Conservation (phyloP, 73 alveolate genomes). For the Stentor coeruleus region DNA sequence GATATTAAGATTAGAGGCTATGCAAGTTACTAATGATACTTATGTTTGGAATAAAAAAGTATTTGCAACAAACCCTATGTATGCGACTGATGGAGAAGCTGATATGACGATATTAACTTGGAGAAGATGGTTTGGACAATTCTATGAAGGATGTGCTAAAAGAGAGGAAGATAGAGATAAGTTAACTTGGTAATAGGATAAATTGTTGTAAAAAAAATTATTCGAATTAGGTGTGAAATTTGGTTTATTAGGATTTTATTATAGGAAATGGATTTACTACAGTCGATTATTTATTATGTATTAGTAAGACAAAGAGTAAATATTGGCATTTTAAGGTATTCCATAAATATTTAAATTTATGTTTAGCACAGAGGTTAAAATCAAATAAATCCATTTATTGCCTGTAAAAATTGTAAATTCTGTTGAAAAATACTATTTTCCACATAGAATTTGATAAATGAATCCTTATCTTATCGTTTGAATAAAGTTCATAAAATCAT, state of each 20-base stretch:
- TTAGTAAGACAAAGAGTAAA: not conserved
- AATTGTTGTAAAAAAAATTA: too few relatives aligned
- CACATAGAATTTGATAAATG: too few relatives aligned
- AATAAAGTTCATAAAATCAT: too few relatives aligned
- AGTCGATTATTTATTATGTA: too few relatives aligned
- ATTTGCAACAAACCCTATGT: conserved; percentile 35
- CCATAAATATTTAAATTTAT: not conserved
- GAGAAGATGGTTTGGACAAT: conserved; percentile 56
- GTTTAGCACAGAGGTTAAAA: not conserved
- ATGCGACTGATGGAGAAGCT: conserved; percentile 40
- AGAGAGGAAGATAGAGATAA: conserved; percentile 32
- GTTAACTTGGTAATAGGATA: conserved; percentile 53
- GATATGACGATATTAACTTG: conserved; percentile 37
- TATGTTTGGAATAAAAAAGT: conserved; percentile 42
- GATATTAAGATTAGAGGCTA: conserved; percentile 33
- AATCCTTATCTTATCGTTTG: too few relatives aligned
- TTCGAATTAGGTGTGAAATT: too few relatives aligned
- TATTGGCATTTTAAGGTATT: not conserved
- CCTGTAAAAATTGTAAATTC: too few relatives aligned
- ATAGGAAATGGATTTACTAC: too few relatives aligned
- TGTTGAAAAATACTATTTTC: too few relatives aligned
- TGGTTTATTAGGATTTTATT: too few relatives aligned
- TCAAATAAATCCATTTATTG: not conserved
- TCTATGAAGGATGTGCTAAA: conserved; percentile 56
- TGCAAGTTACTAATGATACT: conserved; percentile 38